Evolutionary conservation across 768 basidiomycete species (phyloP).

Genomic region (Amanita pseudoporphyria): DNA sequence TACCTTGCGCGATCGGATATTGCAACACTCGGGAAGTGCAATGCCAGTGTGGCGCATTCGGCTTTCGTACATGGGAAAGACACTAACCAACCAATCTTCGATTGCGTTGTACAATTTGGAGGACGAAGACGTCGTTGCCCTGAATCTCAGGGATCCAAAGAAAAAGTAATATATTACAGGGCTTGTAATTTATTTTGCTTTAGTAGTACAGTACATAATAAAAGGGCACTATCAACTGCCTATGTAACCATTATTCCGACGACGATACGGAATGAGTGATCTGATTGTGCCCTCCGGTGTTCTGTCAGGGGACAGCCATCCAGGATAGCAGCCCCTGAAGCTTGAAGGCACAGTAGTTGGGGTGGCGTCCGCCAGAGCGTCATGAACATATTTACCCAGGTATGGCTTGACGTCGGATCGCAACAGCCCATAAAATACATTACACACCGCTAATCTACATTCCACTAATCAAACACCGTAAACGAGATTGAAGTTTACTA

Average conservation of each 20-base stretch:
- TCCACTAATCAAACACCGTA: slow-evolving; percentile 5
- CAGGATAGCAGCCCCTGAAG: no score
- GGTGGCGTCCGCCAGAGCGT: no score
- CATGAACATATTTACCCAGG: no score
- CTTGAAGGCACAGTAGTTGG: no score
- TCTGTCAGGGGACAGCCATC: no score
- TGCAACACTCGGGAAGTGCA: slow-evolving; percentile 68
- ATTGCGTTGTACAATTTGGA: slow-evolving; percentile 86
- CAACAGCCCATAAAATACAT: neutral
- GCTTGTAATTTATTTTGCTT: neutral
- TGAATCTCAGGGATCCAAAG: slow-evolving; percentile 69
- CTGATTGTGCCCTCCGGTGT: no score
- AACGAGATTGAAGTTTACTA: slow-evolving; percentile 11
- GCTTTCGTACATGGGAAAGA: slow-evolving; percentile 71
- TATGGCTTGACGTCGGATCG: neutral
- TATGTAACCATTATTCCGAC: neutral
- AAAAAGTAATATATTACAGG: slow-evolving; percentile 41
- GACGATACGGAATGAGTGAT: neutral
- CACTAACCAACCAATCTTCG: slow-evolving; percentile 79
- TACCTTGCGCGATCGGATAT: slow-evolving; percentile 82
- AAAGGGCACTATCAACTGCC: no score
- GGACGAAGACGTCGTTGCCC: slow-evolving; percentile 76
- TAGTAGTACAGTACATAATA: no score
- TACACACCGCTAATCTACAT: slow-evolving; percentile 3
- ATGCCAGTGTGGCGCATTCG: slow-evolving; percentile 74